Evolutionary conservation across 495 filamentous ascomycete genomes (phyloP).

Genomic region (Neurospora sp.): DNA sequence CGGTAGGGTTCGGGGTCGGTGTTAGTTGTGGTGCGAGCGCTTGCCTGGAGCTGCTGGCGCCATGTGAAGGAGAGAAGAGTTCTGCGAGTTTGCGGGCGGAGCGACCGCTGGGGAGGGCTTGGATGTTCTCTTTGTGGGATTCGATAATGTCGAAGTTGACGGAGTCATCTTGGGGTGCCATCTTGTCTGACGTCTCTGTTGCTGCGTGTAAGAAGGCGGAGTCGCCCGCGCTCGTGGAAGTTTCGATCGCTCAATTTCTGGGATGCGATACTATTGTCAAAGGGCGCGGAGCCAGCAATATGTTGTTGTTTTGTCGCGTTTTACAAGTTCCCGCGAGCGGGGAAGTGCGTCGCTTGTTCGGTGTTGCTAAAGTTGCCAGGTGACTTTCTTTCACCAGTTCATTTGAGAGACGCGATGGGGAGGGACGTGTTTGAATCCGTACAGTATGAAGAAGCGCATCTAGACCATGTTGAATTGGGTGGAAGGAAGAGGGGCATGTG

Average conservation of each 20-base stretch:
- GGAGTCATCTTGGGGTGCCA: constrained; percentile 39
- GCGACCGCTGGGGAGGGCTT: constrained; percentile 79
- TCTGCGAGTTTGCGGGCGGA: constrained; percentile 84
- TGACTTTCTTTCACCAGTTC: background rate
- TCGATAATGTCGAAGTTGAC: constrained; percentile 96
- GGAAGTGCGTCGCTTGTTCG: background rate
- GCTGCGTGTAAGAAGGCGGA: background rate
- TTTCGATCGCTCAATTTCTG: background rate
- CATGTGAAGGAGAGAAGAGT: constrained; percentile 60
- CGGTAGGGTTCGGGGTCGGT: constrained; percentile 47
- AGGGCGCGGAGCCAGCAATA: background rate
- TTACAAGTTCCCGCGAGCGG: background rate
- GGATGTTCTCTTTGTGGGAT: constrained; percentile 93
- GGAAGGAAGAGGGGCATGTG: background rate
- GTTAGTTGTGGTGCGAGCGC: background rate
- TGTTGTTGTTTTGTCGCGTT: background rate
- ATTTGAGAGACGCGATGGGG: background rate
- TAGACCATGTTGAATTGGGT: background rate
- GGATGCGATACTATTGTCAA: background rate
- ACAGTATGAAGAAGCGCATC: background rate
- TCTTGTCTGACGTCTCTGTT: constrained; percentile 16
- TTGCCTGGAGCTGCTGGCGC: constrained; percentile 35
- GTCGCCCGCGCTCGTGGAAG: background rate
- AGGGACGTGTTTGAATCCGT: background rate
- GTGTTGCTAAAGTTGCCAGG: background rate